Percentiles rank a stretch among this genome's conserved stretches.
Evolutionary conservation across 2,329 filamentous ascomycete species (phyloP).

Genomic region (Sporothrix pallida): DNA sequence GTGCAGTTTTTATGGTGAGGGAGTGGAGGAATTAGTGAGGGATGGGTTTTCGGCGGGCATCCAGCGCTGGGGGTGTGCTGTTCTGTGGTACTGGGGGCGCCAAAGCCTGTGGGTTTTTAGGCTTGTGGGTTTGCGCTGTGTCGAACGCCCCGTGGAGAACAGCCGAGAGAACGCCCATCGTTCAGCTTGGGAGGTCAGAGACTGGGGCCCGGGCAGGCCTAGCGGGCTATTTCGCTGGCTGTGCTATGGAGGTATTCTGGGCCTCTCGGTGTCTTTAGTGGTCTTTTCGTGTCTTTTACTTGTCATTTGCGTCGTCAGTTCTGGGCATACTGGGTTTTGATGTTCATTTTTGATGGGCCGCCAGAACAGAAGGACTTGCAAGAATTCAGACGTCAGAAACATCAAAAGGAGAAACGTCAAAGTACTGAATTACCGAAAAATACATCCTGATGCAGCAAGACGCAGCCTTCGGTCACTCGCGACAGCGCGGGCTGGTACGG

Average conservation of each 20-base stretch:
- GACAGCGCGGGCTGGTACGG: not conserved
- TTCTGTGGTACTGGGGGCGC: not conserved
- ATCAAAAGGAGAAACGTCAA: not conserved
- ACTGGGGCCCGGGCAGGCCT: slow-evolving; percentile 30
- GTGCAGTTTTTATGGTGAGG: not conserved
- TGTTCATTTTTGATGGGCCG: not conserved
- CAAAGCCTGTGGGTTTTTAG: no score
- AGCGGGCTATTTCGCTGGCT: slow-evolving; percentile 25
- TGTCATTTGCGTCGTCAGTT: not conserved
- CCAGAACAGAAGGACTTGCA: no score
- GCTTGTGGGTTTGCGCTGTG: not conserved
- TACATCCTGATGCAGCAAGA: not conserved
- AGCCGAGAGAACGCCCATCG: slow-evolving; percentile 30
- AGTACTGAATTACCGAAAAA: no score
- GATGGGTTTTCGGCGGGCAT: slow-evolving; percentile 12
- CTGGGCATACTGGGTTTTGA: not conserved
- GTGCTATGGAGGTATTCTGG: slow-evolving; percentile 18
- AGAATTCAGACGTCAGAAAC: not conserved
- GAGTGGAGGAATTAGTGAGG: not conserved
- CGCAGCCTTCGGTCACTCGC: not conserved
- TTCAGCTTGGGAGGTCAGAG: slow-evolving; percentile 32
- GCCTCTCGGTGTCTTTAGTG: not conserved
- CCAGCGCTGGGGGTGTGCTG: not conserved
- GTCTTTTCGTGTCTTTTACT: no score
- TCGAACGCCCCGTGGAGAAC: slow-evolving; percentile 25